Base-by-base conservation (phyloP, 75 land plant genomes). In the Cunninghamia lanceolata region DNA sequence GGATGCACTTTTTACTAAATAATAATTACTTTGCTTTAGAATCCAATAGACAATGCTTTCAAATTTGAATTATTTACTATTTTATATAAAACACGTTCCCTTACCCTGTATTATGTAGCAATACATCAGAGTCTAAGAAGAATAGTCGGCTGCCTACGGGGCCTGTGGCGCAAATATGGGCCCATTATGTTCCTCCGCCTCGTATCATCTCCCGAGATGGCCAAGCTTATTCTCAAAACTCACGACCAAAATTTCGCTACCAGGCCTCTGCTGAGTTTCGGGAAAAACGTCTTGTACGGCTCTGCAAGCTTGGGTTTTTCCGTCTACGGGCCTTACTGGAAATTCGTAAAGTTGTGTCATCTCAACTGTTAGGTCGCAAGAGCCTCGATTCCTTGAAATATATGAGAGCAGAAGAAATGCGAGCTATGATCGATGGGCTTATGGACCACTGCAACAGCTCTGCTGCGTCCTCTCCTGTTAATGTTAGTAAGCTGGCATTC, bases 391-490 rank as follows among this genome's bases (percentile, higher is more conserved):
- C 59, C 17, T 43, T 74, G 19, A 10, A 43, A 9, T 32, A 13
- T 28, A 42, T 89, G n/a, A 45, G 73, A 34, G 52, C 1, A 11
- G 79, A 86, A n/a, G 74, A 74, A 34, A 21, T 89, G 79, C 30
- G 43, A 2, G 59, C 87, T 2, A 76, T 93, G 46, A 1, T 90
- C 9, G 84, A 38, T 3, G 38, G 71, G 11, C 21, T 91, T 3
- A 39, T 36, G 15, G 16, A 75, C 1, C 52, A 47, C 52, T 47
- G 52, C 52, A 47, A 47, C 9, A 8, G 52, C 2, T 47, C 52
- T 0, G 52, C 35, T 4, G 17, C 17, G 9, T 35, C 1, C 3
- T 36, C 43, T 13, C 43, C 42, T 39, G 45, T 15, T 5, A 39
- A 77, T 77, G 14, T 77, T 5, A 39, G 9, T 16, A 17, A 77